phyloP scores from a whole-genome alignment of 768 basidiomycete species.

The Phaeotremella skinneri region DNA sequence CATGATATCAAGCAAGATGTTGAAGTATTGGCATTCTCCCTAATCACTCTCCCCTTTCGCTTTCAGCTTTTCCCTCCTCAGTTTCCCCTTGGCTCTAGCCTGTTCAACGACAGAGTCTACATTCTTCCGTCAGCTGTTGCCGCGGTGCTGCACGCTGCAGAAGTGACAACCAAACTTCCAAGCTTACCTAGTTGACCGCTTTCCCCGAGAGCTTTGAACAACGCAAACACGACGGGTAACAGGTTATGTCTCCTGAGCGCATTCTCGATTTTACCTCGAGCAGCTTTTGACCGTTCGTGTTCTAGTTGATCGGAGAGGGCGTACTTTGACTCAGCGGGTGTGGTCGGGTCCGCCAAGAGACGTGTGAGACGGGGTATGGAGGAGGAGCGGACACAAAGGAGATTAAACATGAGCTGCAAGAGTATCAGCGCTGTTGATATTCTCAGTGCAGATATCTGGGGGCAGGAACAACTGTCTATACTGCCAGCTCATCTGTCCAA shows the following conservation, averaged over 20 bases:
- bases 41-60: conserved; percentile 30
- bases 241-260: conserved; percentile 45
- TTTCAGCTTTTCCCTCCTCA: conserved; percentile 25
- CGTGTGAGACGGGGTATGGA: conserved; percentile 68
- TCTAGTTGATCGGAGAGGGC: conserved; percentile 32
- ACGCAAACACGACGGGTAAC: conserved; percentile 42
- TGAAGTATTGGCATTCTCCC: not conserved
- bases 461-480: too few species aligned
- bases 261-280: conserved; percentile 41
- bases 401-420: conserved; percentile 87
- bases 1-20: not conserved
- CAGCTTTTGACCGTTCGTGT: conserved; percentile 36
- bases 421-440: too few species aligned
- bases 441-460: too few species aligned
- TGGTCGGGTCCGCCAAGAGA: conserved; percentile 56
- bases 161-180: not conserved
- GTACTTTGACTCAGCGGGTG: conserved; percentile 16
- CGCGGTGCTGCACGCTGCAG: conserved; percentile 54
- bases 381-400: conserved; percentile 80
- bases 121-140: conserved; percentile 27
- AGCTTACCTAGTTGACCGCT: conserved; percentile 34
- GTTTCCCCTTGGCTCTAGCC: conserved; percentile 32
- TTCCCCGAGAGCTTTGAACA: conserved; percentile 42
- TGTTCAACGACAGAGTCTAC: conserved; percentile 35
- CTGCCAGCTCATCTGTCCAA: too few species aligned